phyloP scores from a whole-genome alignment of 2,329 filamentous ascomycete genomes.

The Sporothrix variecibatus region DNA sequence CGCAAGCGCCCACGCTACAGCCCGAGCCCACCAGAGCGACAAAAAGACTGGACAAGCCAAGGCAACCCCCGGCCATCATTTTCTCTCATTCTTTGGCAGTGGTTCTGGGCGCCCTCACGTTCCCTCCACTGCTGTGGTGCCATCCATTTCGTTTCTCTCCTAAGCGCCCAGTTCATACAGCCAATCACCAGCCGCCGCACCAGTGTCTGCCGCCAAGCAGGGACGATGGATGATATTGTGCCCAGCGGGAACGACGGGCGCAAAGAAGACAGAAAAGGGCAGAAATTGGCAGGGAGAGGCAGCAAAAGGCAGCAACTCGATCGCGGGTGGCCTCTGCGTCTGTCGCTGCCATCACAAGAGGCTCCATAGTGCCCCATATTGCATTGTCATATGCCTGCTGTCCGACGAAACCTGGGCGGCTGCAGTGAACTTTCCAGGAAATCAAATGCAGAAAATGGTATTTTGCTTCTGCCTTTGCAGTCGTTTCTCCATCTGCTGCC shows the following conservation, averaged over 20 bases:
- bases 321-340: background rate
- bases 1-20: slow-evolving; percentile 21
- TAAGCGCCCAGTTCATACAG: slow-evolving; percentile 28
- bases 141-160: background rate
- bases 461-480: background rate
- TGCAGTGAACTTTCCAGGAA: slow-evolving; percentile 11
- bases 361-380: background rate
- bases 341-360: background rate
- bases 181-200: slow-evolving; percentile 26
- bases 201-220: slow-evolving; percentile 23
- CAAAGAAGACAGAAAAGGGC: background rate
- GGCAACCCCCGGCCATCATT: background rate
- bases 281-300: background rate
- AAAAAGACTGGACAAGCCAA: background rate
- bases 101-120: background rate
- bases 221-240: slow-evolving; percentile 4
- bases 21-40: background rate
- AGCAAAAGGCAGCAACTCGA: background rate
- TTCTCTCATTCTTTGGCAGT: background rate
- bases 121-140: slow-evolving; percentile 22
- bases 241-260: background rate
- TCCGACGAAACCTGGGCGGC: slow-evolving; percentile 22
- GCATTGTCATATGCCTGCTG: background rate
- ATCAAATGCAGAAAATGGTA: background rate
- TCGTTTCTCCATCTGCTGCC: slow-evolving; percentile 21